A percentile compares a stretch with the other conserved stretches of the same genome.
Conservation (phyloP, 1,284 basidiomycete species). For the Leccinum colubrinum region DNA sequence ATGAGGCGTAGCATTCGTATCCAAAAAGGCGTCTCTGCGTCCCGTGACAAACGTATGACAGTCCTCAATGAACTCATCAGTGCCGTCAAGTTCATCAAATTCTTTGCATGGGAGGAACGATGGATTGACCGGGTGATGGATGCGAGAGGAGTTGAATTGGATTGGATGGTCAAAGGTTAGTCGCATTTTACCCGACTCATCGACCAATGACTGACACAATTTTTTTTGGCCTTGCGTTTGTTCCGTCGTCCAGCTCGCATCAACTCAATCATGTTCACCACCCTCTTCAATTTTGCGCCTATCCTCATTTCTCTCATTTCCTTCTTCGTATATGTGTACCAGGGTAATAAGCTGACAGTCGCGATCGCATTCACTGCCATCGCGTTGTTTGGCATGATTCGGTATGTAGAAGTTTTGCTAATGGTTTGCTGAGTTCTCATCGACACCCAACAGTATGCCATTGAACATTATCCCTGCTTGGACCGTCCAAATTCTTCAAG, state of each 20-base stretch:
- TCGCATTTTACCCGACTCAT: not conserved
- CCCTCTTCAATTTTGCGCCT: conserved; percentile 65
- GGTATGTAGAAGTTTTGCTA: conserved; percentile 33
- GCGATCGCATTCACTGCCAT: conserved; percentile 76
- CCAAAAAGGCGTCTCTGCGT: conserved; percentile 68
- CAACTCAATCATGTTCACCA: conserved; percentile 62
- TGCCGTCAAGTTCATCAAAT: conserved; percentile 84
- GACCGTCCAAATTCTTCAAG: conserved; percentile 45
- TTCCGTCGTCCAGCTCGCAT: conserved; percentile 45
- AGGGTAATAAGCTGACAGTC: conserved; percentile 65
- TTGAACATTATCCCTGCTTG: conserved; percentile 69
- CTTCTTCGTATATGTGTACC: conserved; percentile 61
- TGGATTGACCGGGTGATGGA: conserved; percentile 66
- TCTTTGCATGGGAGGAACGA: conserved; percentile 79
- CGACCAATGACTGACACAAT: not conserved
- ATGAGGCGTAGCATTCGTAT: conserved; percentile 64
- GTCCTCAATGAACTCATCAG: conserved; percentile 85
- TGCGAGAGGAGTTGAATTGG: conserved; percentile 58
- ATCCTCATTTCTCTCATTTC: conserved; percentile 69
- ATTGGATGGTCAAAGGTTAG: conserved; percentile 69
- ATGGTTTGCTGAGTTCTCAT: not conserved
- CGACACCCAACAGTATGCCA: conserved; percentile 43
- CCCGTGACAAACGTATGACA: conserved; percentile 83
- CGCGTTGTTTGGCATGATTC: conserved; percentile 69
- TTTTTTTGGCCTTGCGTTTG: not conserved